Percentiles rank a stretch among this genome's conserved stretches.
phyloP scores from a whole-genome alignment of 495 filamentous ascomycete genomes.

The Aspergillus diversus region DNA sequence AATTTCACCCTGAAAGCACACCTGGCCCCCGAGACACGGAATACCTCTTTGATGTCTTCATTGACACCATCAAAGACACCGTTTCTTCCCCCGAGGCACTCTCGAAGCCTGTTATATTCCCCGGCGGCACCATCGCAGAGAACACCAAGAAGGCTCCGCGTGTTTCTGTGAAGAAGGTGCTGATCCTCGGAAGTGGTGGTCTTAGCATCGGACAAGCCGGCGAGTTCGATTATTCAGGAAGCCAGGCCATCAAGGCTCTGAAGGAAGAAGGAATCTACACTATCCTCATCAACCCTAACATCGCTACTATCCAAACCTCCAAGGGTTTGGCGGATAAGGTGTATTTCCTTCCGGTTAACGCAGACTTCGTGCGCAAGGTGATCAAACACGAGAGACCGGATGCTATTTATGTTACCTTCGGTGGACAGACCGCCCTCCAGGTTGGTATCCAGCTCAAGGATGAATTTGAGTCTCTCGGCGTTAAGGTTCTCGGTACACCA shows the following conservation, averaged over 20 bases:
- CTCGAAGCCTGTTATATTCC: slow-evolving; percentile 74
- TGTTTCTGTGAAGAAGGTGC: slow-evolving; percentile 91
- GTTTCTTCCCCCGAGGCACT: slow-evolving; percentile 64
- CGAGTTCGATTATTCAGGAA: slow-evolving; percentile 98
- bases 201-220: slow-evolving; percentile 97
- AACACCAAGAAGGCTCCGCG: slow-evolving; percentile 74
- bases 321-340: slow-evolving; percentile 96
- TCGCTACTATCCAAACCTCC: slow-evolving; percentile 97
- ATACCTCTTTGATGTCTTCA: slow-evolving; percentile 95
- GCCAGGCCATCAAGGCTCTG: slow-evolving; percentile 88
- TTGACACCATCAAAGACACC: slow-evolving; percentile 75
- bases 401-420: slow-evolving; percentile 96
- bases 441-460: slow-evolving; percentile 97
- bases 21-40: slow-evolving; percentile 97
- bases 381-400: slow-evolving; percentile 94
- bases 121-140: slow-evolving; percentile 78
- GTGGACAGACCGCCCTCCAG: slow-evolving; percentile 91
- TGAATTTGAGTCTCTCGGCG: slow-evolving; percentile 88
- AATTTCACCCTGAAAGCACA: slow-evolving; percentile 97
- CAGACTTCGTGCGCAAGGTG: slow-evolving; percentile 94
- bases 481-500: slow-evolving; percentile 92
- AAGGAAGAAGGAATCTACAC: slow-evolving; percentile 97
- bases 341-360: slow-evolving; percentile 95
- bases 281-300: slow-evolving; percentile 97
- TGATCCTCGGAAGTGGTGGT: slow-evolving; percentile 94